Evolutionary conservation across 2,329 filamentous ascomycete species (phyloP).

Genomic region (Hypoxylon sp.): DNA sequence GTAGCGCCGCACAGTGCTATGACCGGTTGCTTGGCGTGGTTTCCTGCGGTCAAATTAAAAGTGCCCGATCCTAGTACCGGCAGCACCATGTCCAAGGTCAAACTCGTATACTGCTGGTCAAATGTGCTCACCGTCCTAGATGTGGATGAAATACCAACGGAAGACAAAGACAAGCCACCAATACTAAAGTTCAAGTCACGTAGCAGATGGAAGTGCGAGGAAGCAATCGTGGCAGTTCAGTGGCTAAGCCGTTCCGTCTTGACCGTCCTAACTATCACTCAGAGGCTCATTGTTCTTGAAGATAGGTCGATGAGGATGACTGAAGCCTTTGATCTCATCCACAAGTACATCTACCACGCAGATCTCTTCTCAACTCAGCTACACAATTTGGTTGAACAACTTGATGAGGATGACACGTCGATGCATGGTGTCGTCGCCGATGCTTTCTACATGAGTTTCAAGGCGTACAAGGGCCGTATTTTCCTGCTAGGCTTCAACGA

Average conservation of each 20-base stretch:
- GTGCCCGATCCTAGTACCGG: slow-evolving; percentile 75
- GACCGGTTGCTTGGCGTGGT: slow-evolving; percentile 96
- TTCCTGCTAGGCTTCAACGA: slow-evolving; percentile 97
- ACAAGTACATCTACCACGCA: slow-evolving; percentile 91
- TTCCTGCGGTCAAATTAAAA: slow-evolving; percentile 94
- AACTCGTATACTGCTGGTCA: slow-evolving; percentile 98
- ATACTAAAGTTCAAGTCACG: slow-evolving; percentile 83
- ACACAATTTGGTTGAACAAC: slow-evolving; percentile 84
- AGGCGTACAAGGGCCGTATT: slow-evolving; percentile 91
- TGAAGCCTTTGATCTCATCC: slow-evolving; percentile 91
- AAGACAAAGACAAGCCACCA: slow-evolving; percentile 82
- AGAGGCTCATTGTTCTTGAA: slow-evolving; percentile 91
- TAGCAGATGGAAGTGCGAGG: slow-evolving; percentile 92
- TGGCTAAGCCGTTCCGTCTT: slow-evolving; percentile 96
- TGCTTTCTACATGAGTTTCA: slow-evolving; percentile 98
- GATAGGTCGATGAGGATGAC: slow-evolving; percentile 91
- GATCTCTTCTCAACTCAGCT: slow-evolving; percentile 93
- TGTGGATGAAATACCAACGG: slow-evolving; percentile 77
- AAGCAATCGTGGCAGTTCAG: slow-evolving; percentile 95
- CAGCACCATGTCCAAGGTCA: slow-evolving; percentile 80
- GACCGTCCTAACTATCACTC: slow-evolving; percentile 92
- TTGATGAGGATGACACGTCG: slow-evolving; percentile 86
- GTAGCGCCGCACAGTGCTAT: slow-evolving; percentile 89
- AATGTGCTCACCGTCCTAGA: slow-evolving; percentile 96
- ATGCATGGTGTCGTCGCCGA: slow-evolving; percentile 98